A percentile compares a stretch with the other conserved stretches of the same genome.
phyloP scores from a whole-genome alignment of 768 basidiomycete genomes.

The Suillus ampliporus region DNA sequence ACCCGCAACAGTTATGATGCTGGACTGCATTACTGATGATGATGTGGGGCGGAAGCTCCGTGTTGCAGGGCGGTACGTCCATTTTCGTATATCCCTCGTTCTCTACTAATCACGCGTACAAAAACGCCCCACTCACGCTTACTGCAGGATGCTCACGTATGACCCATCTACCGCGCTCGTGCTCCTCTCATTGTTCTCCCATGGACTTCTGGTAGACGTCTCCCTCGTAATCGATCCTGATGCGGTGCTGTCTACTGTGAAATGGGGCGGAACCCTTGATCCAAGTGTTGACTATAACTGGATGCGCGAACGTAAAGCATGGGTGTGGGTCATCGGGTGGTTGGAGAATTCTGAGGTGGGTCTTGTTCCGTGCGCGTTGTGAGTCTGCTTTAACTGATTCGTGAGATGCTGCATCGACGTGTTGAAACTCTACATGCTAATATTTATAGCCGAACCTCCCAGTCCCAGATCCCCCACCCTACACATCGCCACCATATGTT shows the following conservation, averaged over 20 bases:
- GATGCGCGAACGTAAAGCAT: slow-evolving; percentile 57
- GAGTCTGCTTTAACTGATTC: background rate
- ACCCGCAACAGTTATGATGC: slow-evolving; percentile 48
- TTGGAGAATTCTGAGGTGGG: slow-evolving; percentile 56
- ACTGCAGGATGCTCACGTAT: slow-evolving; percentile 59
- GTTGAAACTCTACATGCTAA: background rate
- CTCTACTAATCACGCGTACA: slow-evolving; percentile 12
- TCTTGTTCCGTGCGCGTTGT: slow-evolving; percentile 17
- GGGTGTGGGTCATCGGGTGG: slow-evolving; percentile 62
- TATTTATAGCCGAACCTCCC: slow-evolving; percentile 41
- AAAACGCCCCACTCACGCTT: slow-evolving; percentile 12
- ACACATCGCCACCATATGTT: slow-evolving; percentile 45
- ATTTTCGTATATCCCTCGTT: slow-evolving; percentile 21
- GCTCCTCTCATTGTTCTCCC: slow-evolving; percentile 53
- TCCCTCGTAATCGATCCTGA: slow-evolving; percentile 52
- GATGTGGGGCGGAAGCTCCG: slow-evolving; percentile 59
- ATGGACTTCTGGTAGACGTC: slow-evolving; percentile 62
- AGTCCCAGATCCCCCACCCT: slow-evolving; percentile 49
- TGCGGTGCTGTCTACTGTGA: slow-evolving; percentile 18
- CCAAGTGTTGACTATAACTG: slow-evolving; percentile 40
- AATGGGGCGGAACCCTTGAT: slow-evolving; percentile 17
- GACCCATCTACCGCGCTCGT: slow-evolving; percentile 53
- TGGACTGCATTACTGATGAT: slow-evolving; percentile 46
- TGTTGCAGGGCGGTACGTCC: slow-evolving; percentile 60
- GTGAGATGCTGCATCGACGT: no score